phyloP scores from a whole-genome alignment of 2,329 filamentous ascomycete genomes.

The Hypomyces perniciosus region DNA sequence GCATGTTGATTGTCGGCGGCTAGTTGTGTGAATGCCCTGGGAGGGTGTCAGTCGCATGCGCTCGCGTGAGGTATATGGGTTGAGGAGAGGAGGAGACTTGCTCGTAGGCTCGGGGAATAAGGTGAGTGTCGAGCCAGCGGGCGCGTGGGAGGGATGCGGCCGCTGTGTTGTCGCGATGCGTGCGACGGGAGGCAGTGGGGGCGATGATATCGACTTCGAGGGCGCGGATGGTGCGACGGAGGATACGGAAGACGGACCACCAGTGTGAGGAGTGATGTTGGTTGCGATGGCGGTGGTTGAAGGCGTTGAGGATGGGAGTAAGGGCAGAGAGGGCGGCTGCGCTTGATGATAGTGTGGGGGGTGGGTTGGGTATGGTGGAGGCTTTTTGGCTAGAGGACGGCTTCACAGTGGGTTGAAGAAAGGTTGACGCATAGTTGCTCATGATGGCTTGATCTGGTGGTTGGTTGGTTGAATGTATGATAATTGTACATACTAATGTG shows the following conservation, averaged over 20 bases:
- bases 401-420: too few relatives aligned
- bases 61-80: not conserved
- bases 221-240: constrained; percentile 59
- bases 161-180: not conserved
- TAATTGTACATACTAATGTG: too few relatives aligned
- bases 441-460: too few relatives aligned
- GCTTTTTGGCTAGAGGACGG: not conserved
- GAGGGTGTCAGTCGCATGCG: not conserved
- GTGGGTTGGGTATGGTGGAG: not conserved
- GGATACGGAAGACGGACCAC: constrained; percentile 67
- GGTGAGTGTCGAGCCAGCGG: constrained; percentile 24
- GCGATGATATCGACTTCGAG: constrained; percentile 34
- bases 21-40: constrained; percentile 61
- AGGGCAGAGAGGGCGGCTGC: constrained; percentile 33
- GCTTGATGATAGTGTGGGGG: constrained; percentile 7
- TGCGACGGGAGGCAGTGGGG: not conserved
- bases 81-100: constrained; percentile 19
- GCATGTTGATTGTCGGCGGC: constrained; percentile 68
- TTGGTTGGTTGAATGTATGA: too few relatives aligned
- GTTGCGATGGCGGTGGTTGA: constrained; percentile 82
- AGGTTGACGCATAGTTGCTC: too few relatives aligned
- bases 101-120: constrained; percentile 32
- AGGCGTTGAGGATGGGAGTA: constrained; percentile 58
- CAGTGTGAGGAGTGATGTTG: constrained; percentile 78
- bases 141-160: constrained; percentile 14